Evolutionary conservation across 2,329 filamentous ascomycete genomes (phyloP).

Genomic region (Leptographium flavum): DNA sequence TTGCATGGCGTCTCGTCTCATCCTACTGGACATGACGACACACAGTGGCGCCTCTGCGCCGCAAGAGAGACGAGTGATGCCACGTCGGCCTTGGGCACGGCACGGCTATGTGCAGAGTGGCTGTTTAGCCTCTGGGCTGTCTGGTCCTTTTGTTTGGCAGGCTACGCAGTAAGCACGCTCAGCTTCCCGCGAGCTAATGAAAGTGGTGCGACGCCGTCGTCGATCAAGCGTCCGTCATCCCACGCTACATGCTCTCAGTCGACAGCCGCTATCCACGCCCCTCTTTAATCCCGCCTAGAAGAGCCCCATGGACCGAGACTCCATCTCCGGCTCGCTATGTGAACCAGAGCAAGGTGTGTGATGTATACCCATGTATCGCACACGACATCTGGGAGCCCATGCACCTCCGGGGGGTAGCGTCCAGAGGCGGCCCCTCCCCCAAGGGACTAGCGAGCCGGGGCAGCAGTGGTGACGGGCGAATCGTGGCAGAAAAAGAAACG

Average conservation of each 20-base stretch:
- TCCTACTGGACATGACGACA: not conserved
- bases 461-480: no score
- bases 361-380: not conserved
- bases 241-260: not conserved
- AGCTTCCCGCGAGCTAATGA: conserved; percentile 1
- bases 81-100: not conserved
- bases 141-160: not conserved
- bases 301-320: not conserved
- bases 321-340: not conserved
- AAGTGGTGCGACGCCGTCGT: not conserved
- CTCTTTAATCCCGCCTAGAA: conserved; percentile 1
- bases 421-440: not conserved
- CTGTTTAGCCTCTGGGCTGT: not conserved
- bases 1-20: no score
- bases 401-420: not conserved
- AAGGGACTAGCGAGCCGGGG: no score
- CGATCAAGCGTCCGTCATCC: conserved; percentile 3
- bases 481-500: not conserved
- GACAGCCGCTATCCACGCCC: not conserved
- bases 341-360: not conserved
- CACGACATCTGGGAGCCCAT: not conserved
- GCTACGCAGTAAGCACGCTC: not conserved
- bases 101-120: not conserved
- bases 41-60: not conserved
- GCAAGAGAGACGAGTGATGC: not conserved